Evolutionary conservation across 2,329 filamentous ascomycete genomes (phyloP).

Genomic region (Cercospora canescens): DNA sequence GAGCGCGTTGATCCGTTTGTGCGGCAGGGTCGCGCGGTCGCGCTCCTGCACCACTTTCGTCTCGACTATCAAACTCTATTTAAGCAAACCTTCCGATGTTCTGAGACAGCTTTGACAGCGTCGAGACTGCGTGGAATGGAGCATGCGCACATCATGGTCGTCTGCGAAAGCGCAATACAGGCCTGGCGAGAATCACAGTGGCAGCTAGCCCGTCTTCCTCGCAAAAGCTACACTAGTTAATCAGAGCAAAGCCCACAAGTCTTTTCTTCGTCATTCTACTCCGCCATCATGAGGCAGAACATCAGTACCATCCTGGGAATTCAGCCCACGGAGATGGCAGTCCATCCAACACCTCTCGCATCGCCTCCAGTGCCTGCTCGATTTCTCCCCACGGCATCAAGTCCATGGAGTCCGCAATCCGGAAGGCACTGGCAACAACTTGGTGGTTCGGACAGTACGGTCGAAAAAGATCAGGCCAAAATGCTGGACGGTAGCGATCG

Average conservation of each 20-base stretch:
- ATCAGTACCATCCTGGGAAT: neutral
- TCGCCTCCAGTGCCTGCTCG: neutral
- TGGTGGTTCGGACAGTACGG: neutral
- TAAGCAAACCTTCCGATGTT: too few species aligned
- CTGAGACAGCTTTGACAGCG: too few species aligned
- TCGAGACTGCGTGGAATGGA: too few species aligned
- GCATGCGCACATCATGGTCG: too few species aligned
- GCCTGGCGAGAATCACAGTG: too few species aligned
- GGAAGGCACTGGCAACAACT: neutral
- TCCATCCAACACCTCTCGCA: neutral
- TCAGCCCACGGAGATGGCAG: constrained; percentile 3
- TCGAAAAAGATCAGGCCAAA: neutral
- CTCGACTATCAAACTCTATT: neutral
- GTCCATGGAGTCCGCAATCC: neutral
- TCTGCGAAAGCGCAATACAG: too few species aligned
- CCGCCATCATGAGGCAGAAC: too few species aligned
- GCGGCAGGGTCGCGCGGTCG: neutral
- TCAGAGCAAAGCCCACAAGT: too few species aligned
- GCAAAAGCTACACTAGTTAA: too few species aligned
- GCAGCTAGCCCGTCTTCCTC: too few species aligned
- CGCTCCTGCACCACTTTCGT: neutral
- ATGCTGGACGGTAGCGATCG: neutral
- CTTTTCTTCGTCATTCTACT: too few species aligned
- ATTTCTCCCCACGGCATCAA: neutral
- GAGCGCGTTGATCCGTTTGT: constrained; percentile 1